These are phyloP conservation scores for Dorcoceras hygrometricum DNA, from an alignment of 257 asterid genomes.

Conservation along the genomic window DNA sequence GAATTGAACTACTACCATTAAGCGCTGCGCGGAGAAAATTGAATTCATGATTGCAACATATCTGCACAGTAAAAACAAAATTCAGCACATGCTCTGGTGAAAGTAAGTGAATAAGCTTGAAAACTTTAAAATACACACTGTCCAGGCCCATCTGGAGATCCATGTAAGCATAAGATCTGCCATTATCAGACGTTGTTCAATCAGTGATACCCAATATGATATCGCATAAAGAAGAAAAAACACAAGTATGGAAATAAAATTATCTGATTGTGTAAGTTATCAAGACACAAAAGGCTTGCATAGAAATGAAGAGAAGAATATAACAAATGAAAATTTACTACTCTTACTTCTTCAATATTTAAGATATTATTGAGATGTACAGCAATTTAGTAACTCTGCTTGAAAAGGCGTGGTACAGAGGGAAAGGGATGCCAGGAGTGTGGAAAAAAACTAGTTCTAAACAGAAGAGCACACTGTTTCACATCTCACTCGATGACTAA, in stretches of 20 bases:
- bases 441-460: background rate
- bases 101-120: slow-evolving; percentile 11
- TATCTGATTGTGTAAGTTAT: slow-evolving; percentile 8
- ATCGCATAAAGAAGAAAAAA: slow-evolving; percentile 15
- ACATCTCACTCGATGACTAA: too few relatives aligned
- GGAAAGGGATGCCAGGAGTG: background rate
- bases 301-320: background rate
- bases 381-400: background rate
- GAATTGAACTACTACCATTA: slow-evolving; percentile 51
- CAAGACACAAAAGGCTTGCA: background rate
- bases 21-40: slow-evolving; percentile 93
- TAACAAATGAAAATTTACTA: background rate
- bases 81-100: slow-evolving; percentile 17
- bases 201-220: slow-evolving; percentile 28
- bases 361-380: background rate
- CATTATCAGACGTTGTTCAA: slow-evolving; percentile 29
- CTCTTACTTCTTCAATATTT: background rate
- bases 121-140: slow-evolving; percentile 55
- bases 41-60: slow-evolving; percentile 95
- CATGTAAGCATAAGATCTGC: slow-evolving; percentile 93
- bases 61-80: slow-evolving; percentile 44
- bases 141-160: slow-evolving; percentile 96
- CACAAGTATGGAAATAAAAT: background rate
- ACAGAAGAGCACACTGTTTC: background rate
- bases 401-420: background rate